Conservation (phyloP, 2,329 filamentous ascomycete species). For the Aspergillus ruber region DNA sequence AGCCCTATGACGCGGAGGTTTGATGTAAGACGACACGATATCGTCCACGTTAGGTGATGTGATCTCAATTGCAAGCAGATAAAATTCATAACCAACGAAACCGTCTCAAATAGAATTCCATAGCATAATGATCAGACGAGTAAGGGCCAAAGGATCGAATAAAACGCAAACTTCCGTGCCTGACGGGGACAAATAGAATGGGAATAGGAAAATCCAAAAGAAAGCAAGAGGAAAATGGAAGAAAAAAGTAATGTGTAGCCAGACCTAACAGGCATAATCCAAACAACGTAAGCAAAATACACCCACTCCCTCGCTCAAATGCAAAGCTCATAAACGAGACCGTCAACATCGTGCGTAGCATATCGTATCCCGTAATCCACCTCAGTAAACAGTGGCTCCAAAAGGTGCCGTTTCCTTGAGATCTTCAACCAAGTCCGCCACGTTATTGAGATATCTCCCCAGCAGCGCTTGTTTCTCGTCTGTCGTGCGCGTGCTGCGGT, state of each 20-base stretch:
- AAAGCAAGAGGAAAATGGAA: constrained; percentile 5
- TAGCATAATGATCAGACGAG: background rate
- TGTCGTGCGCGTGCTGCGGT: constrained; percentile 55
- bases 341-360: background rate
- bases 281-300: constrained; percentile 10
- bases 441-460: constrained; percentile 70
- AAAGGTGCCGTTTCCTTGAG: constrained; percentile 72
- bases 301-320: constrained; percentile 15
- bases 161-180: constrained; percentile 9
- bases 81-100: background rate
- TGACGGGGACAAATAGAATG: constrained; percentile 6
- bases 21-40: too few relatives aligned
- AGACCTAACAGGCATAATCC: constrained; percentile 14
- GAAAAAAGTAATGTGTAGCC: constrained; percentile 7
- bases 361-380: background rate
- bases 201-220: constrained; percentile 4
- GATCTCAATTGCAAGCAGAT: too few relatives aligned
- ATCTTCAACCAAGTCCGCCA: constrained; percentile 79
- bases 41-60: too few relatives aligned
- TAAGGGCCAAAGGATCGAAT: background rate
- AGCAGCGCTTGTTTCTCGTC: constrained; percentile 77
- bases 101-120: background rate
- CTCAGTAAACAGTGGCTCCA: constrained; percentile 45
- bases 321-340: background rate
- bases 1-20: too few relatives aligned